These are phyloP conservation scores for Neurospora hispaniola DNA, from an alignment of 495 filamentous ascomycete species.

Conservation along the genomic window DNA sequence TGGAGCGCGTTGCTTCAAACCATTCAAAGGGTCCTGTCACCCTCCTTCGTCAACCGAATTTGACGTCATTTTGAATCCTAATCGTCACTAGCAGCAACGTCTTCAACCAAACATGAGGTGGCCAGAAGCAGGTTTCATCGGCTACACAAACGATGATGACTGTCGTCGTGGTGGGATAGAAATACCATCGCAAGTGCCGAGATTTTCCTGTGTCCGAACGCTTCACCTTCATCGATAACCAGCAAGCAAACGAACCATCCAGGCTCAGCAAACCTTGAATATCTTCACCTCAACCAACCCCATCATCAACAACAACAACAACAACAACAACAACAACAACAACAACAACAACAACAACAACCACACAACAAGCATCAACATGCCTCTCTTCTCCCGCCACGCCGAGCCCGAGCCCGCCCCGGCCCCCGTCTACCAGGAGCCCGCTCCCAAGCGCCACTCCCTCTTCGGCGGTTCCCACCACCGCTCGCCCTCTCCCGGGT, in stretches of 20 bases:
- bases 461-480: conserved; percentile 30
- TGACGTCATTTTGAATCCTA: conserved; percentile 22
- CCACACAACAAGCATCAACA: conserved; percentile 15
- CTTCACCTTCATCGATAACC: neutral
- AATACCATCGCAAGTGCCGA: neutral
- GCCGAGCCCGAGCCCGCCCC: conserved; percentile 29
- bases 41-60: conserved; percentile 1
- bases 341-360: too few relatives aligned
- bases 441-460: conserved; percentile 23
- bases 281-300: neutral
- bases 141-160: neutral
- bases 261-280: neutral
- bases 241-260: neutral
- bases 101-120: neutral
- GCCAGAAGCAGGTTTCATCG: conserved; percentile 18
- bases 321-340: neutral
- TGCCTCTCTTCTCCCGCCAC: conserved; percentile 41
- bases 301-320: neutral
- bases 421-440: conserved; percentile 14
- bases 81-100: conserved; percentile 5
- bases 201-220: neutral
- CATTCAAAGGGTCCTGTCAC: conserved; percentile 9
- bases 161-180: neutral
- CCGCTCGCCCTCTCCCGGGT: conserved; percentile 29
- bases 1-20: conserved; percentile 11